phyloP scores from a whole-genome alignment of 2,329 filamentous ascomycete species.

The Incumbomyces lentus region DNA sequence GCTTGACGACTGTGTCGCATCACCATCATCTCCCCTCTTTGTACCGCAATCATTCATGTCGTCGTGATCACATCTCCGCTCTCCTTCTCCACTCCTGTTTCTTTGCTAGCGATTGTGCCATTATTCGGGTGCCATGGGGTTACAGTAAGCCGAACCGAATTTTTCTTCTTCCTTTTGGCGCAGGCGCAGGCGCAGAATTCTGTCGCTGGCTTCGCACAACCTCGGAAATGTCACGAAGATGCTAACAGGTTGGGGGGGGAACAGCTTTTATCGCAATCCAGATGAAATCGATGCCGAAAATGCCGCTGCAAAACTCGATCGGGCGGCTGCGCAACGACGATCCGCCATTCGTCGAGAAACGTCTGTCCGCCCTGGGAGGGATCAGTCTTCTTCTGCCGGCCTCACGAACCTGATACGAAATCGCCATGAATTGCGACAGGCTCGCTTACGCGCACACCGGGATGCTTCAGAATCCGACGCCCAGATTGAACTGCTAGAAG shows the following conservation, averaged over 20 bases:
- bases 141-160: slow-evolving; percentile 32
- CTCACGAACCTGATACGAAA: slow-evolving; percentile 13
- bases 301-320: slow-evolving; percentile 40
- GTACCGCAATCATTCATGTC: neutral
- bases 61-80: slow-evolving; percentile 1
- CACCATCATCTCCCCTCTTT: slow-evolving; percentile 4
- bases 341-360: slow-evolving; percentile 48
- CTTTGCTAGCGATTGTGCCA: slow-evolving; percentile 5
- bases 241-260: slow-evolving; percentile 10
- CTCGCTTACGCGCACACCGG: slow-evolving; percentile 2
- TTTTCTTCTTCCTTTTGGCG: slow-evolving; percentile 7
- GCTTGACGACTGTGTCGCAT: neutral
- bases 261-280: slow-evolving; percentile 46
- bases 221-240: slow-evolving; percentile 8
- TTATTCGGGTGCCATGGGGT: slow-evolving; percentile 33
- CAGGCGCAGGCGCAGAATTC: slow-evolving; percentile 1
- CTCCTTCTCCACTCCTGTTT: neutral
- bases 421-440: slow-evolving; percentile 5
- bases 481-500: slow-evolving; percentile 10
- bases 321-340: slow-evolving; percentile 39
- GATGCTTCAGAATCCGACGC: slow-evolving; percentile 9
- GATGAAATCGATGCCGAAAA: slow-evolving; percentile 34
- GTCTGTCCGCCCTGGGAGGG: slow-evolving; percentile 22
- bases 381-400: slow-evolving; percentile 7
- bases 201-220: slow-evolving; percentile 10